Evolutionary conservation across 2,329 filamentous ascomycete genomes (phyloP).

Genomic region (Monilinia polystroma): DNA sequence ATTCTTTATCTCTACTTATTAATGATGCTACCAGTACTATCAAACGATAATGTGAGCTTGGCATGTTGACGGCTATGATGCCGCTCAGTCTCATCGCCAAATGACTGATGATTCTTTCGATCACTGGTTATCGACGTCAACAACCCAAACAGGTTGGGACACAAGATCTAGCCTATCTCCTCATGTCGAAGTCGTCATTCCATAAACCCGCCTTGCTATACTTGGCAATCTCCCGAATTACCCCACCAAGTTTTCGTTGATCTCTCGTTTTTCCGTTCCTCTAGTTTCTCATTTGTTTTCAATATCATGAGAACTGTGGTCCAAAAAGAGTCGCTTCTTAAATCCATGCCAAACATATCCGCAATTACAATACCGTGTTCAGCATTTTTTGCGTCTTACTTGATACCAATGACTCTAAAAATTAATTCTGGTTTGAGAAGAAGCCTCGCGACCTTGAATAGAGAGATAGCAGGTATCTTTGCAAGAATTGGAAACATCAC

Average conservation of each 20-base stretch:
- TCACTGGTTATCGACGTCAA: slow-evolving; percentile 64
- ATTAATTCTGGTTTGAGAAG: slow-evolving; percentile 57
- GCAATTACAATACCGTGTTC: slow-evolving; percentile 77
- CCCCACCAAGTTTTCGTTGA: slow-evolving; percentile 66
- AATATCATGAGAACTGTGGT: slow-evolving; percentile 73
- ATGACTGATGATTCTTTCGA: slow-evolving; percentile 66
- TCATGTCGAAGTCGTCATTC: slow-evolving; percentile 73
- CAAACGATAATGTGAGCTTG: slow-evolving; percentile 56
- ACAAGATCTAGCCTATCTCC: slow-evolving; percentile 61
- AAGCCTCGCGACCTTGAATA: slow-evolving; percentile 62
- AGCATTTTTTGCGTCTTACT: slow-evolving; percentile 66
- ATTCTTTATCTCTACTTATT: not conserved
- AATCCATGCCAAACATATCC: slow-evolving; percentile 79
- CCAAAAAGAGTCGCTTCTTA: slow-evolving; percentile 66
- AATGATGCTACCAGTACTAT: slow-evolving; percentile 29
- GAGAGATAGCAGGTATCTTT: slow-evolving; percentile 63
- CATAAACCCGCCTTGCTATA: slow-evolving; percentile 70
- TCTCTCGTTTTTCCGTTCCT: slow-evolving; percentile 72
- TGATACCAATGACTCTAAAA: slow-evolving; percentile 58
- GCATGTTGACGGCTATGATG: slow-evolving; percentile 57
- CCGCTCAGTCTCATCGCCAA: slow-evolving; percentile 58
- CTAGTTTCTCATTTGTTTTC: slow-evolving; percentile 68
- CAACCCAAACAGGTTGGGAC: slow-evolving; percentile 53
- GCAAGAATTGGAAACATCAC: slow-evolving; percentile 68
- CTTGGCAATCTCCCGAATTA: slow-evolving; percentile 75